Evolutionary conservation across 1,284 basidiomycete species (phyloP), one percentile per base, ranked within the genome.

Genomic region (Leccinum pachyderme): DNA sequence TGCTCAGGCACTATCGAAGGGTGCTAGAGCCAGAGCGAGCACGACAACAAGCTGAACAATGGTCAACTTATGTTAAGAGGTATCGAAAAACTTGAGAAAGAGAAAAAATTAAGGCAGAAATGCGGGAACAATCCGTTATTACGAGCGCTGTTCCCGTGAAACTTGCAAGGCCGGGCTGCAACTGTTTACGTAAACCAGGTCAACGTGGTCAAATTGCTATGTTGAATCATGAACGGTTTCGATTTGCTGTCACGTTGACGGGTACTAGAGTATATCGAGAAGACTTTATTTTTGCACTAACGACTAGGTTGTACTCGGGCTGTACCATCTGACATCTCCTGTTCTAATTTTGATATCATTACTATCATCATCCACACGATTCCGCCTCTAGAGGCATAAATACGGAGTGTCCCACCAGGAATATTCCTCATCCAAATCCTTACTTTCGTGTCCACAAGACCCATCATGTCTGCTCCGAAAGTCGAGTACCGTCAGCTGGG

Each of bases 401-500:
- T 39, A 22, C 37, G 5, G 13, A 13, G 31, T 32, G 12, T 9
- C 29, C 9, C 29, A 32, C 5, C 12, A 32, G 31, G 31, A 39
- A 9, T 39, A n/a, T 7, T 9, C 11, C 37, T 22, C 37, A 22
- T 22, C 11, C 5, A 11, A 22, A 39, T 39, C 37, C 5, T 32
- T 12, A 13, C 31, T 32, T 32, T 32, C 31, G 12, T 32, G 12
- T 6, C 37, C 37, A 39, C 37, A 18, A 18, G 37, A 39, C 18
- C 18, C n/a, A 12, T 39, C 37, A 39, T 39, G 37, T 39, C 37
- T 7, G 18, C 6, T 39, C 18, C 18, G 11, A 22, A 39, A 22
- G 18, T 39, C n/a, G 66, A 74, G 59, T 78, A 78, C 47, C 71
- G 73, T 41, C 74, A 75, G 41, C 70, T 83, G 0, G 81, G 81